These are phyloP conservation scores for Cyclospora cayetanensis DNA, from an alignment of 169 alveolate species.

Conservation along the genomic window DNA sequence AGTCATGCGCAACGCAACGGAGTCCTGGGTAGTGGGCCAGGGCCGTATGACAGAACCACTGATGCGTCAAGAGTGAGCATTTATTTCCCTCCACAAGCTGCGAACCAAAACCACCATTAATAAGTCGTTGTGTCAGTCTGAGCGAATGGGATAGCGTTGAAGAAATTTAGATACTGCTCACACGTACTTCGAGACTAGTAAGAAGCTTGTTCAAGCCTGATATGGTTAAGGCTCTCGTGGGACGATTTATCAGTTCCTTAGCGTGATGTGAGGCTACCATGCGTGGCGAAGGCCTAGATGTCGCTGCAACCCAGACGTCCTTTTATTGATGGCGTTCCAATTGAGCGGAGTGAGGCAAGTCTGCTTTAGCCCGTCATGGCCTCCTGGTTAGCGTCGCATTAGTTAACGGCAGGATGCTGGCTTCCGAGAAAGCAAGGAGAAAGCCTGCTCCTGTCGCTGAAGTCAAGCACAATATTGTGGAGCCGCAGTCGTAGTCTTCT, in stretches of 20 bases:
- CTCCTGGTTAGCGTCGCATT: neutral
- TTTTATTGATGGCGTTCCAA: neutral
- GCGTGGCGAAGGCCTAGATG: constrained; percentile 23
- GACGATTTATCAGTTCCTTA: too few species aligned
- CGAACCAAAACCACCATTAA: constrained; percentile 11
- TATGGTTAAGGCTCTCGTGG: too few species aligned
- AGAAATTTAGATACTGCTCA: too few species aligned
- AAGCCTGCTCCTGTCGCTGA: neutral
- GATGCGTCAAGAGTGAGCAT: constrained; percentile 24
- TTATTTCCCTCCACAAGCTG: constrained; percentile 38
- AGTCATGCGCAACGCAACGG: neutral
- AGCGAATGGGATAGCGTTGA: neutral
- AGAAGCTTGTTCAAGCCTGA: too few species aligned
- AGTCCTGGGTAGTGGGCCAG: constrained; percentile 8
- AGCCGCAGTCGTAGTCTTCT: constrained; percentile 9
- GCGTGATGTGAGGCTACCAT: too few species aligned
- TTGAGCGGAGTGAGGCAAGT: neutral
- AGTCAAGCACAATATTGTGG: too few species aligned
- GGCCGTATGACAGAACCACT: constrained; percentile 41
- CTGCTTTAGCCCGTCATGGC: neutral
- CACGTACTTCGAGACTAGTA: too few species aligned
- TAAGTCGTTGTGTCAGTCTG: constrained; percentile 23
- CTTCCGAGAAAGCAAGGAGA: constrained; percentile 33
- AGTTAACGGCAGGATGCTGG: constrained; percentile 7
- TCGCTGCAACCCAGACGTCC: constrained; percentile 54